A percentile compares a stretch with the other conserved stretches of the same genome.
These are phyloP conservation scores for Elsinoe perseae DNA, from an alignment of 2,329 filamentous ascomycete species.

Conservation along the genomic window DNA sequence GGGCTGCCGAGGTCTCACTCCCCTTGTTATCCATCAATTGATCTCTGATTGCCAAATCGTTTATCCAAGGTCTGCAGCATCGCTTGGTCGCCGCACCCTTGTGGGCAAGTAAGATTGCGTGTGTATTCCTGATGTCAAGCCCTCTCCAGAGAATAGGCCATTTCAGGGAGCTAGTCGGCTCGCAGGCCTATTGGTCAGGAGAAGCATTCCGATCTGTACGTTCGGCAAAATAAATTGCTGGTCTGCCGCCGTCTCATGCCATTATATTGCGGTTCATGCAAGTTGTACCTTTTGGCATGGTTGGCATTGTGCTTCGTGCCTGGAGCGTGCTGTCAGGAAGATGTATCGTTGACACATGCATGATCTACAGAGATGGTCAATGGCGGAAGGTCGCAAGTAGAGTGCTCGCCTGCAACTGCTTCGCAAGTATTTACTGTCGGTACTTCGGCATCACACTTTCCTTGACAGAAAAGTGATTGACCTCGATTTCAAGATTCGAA, in stretches of 20 bases:
- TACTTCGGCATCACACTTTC: neutral
- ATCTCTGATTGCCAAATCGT: no score
- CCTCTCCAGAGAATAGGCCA: neutral
- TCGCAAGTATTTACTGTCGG: neutral
- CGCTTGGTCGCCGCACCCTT: neutral
- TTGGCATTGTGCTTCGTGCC: neutral
- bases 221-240: constrained; percentile 11
- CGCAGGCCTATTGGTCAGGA: neutral
- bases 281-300: neutral
- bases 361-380: neutral
- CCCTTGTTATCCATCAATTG: neutral
- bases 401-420: constrained; percentile 1
- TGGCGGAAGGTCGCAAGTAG: neutral
- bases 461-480: neutral
- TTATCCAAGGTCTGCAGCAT: neutral
- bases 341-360: neutral
- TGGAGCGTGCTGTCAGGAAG: neutral
- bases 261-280: constrained; percentile 10
- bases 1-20: neutral
- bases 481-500: neutral
- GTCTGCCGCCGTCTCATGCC: constrained; percentile 1
- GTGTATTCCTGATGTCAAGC: neutral
- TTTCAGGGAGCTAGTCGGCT: neutral
- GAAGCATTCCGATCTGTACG: neutral
- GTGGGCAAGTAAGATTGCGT: neutral